Evolutionary conservation across 164 flowering plant species (phyloP).

Genomic region (Buxus sempervirens): DNA sequence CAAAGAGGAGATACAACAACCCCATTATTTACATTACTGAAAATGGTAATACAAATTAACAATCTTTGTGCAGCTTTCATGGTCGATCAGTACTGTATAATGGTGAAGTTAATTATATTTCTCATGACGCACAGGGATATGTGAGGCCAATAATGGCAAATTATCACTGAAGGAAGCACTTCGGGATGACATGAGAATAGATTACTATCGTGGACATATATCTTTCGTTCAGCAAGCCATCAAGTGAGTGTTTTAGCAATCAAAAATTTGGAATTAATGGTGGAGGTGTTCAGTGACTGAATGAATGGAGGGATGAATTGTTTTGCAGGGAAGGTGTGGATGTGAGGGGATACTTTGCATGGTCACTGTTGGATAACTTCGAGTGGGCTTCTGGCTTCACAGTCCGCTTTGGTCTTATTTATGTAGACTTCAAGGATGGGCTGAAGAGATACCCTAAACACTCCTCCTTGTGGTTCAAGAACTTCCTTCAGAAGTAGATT

Average conservation of each 20-base stretch:
- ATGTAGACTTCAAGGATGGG: slow-evolving; percentile 19
- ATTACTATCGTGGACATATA: not conserved
- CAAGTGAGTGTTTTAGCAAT: no score
- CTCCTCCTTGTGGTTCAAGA: slow-evolving; percentile 41
- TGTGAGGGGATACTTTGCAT: slow-evolving; percentile 42
- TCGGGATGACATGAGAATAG: not conserved
- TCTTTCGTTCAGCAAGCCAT: not conserved
- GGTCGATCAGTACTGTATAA: no score
- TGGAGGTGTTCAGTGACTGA: no score
- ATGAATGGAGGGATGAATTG: no score
- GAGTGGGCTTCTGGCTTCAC: slow-evolving; percentile 41
- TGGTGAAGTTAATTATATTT: no score
- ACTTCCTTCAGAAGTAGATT: slow-evolving; percentile 35
- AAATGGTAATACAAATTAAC: not conserved
- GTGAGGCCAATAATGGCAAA: not conserved
- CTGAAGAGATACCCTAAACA: slow-evolving; percentile 27
- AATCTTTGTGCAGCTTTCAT: no score
- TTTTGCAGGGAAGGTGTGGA: slow-evolving; percentile 31
- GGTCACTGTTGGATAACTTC: slow-evolving; percentile 43
- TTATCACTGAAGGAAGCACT: not conserved
- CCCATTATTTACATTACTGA: no score
- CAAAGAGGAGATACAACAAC: not conserved
- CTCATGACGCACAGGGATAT: not conserved
- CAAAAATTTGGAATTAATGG: no score
- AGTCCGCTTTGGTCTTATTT: slow-evolving; percentile 24